These are phyloP conservation scores for Saturnispora halmiae DNA, from an alignment of 805 yeast genomes.

Conservation along the genomic window DNA sequence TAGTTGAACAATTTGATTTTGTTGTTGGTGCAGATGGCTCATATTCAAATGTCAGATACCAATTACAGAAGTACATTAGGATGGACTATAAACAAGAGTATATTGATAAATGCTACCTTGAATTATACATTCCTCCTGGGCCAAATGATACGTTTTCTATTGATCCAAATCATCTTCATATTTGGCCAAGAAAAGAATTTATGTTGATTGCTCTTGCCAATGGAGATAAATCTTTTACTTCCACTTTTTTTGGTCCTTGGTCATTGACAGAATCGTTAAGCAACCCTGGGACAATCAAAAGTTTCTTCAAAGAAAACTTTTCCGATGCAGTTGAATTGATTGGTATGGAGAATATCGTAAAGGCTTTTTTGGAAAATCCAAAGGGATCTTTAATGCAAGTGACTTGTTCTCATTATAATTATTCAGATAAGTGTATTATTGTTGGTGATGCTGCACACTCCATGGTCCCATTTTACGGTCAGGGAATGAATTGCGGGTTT, in stretches of 20 bases:
- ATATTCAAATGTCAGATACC: conserved; percentile 61
- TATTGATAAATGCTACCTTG: conserved; percentile 77
- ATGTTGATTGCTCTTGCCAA: conserved; percentile 91
- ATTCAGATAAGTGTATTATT: conserved; percentile 50
- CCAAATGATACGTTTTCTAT: conserved; percentile 37
- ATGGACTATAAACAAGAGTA: conserved; percentile 70
- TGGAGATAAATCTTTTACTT: conserved; percentile 76
- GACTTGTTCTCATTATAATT: conserved; percentile 61
- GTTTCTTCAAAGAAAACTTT: conserved; percentile 54
- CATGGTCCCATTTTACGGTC: conserved; percentile 98
- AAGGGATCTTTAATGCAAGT: conserved; percentile 72
- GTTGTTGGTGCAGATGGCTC: conserved; percentile 85
- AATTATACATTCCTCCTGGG: conserved; percentile 62
- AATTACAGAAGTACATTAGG: conserved; percentile 54
- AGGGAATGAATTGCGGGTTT: conserved; percentile 94
- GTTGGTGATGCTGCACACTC: conserved; percentile 94
- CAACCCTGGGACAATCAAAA: conserved; percentile 30
- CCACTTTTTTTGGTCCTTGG: conserved; percentile 84
- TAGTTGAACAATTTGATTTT: conserved; percentile 37
- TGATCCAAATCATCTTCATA: conserved; percentile 73
- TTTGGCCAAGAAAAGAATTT: conserved; percentile 82
- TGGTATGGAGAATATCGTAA: conserved; percentile 40
- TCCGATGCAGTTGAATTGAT: conserved; percentile 66
- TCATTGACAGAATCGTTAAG: conserved; percentile 45
- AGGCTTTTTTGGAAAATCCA: conserved; percentile 52